Conservation (phyloP, 2,329 filamentous ascomycete species). For the Diplodia sapinea region DNA sequence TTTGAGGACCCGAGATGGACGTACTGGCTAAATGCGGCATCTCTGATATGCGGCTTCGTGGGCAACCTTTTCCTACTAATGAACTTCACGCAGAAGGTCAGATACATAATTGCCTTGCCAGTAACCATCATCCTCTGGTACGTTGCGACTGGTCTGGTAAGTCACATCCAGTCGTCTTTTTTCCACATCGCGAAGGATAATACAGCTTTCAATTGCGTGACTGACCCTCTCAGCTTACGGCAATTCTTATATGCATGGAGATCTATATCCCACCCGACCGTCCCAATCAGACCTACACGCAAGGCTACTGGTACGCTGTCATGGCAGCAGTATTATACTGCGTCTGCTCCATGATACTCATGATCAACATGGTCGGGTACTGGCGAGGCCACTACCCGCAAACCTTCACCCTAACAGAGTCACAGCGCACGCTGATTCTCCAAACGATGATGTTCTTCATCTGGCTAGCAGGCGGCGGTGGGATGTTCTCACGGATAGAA, state of each 20-base stretch:
- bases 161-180: conserved; percentile 35
- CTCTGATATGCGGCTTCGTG: conserved; percentile 74
- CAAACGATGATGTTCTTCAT: conserved; percentile 86
- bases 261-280: conserved; percentile 60
- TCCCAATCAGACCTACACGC: conserved; percentile 66
- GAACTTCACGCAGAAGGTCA: conserved; percentile 81
- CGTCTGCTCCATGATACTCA: conserved; percentile 75
- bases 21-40: conserved; percentile 75
- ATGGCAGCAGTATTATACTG: conserved; percentile 82
- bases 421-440: conserved; percentile 85
- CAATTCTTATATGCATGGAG: conserved; percentile 70
- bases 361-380: conserved; percentile 80
- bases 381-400: conserved; percentile 75
- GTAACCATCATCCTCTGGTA: conserved; percentile 84
- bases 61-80: conserved; percentile 83
- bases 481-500: conserved; percentile 75
- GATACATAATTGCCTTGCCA: conserved; percentile 82
- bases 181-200: background rate
- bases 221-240: conserved; percentile 59
- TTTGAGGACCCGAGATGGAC: conserved; percentile 75
- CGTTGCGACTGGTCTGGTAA: conserved; percentile 63
- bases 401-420: conserved; percentile 77
- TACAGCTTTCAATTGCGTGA: background rate
- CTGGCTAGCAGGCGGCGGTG: conserved; percentile 79
- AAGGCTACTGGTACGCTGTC: conserved; percentile 86